Evolutionary conservation across 805 yeast species (phyloP).

Genomic region (Candida lessepsii): DNA sequence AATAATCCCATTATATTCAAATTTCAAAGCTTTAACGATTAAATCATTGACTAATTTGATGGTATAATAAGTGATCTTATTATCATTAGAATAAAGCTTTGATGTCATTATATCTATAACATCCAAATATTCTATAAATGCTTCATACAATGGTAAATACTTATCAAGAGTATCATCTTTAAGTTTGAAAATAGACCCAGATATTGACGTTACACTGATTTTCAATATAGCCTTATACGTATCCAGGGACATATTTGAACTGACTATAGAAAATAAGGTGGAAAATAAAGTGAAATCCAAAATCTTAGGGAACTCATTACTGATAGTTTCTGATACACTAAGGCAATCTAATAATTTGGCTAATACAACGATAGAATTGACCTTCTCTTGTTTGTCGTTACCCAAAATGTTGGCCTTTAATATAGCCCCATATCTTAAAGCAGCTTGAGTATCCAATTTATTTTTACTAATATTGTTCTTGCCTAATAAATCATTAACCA

Average conservation of each 20-base stretch:
- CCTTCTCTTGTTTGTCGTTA: conserved; percentile 48
- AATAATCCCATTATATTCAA: conserved; percentile 42
- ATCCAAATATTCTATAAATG: conserved; percentile 38
- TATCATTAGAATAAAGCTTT: conserved; percentile 43
- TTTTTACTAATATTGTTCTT: conserved; percentile 29
- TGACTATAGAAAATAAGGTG: conserved; percentile 41
- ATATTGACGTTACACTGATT: conserved; percentile 40
- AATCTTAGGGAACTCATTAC: conserved; percentile 24
- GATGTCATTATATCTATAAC: conserved; percentile 43
- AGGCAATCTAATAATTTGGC: conserved; percentile 49
- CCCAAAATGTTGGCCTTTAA: conserved; percentile 45
- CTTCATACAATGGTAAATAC: conserved; percentile 36
- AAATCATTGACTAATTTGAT: conserved; percentile 47
- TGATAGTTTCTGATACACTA: conserved; percentile 18
- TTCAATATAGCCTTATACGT: conserved; percentile 47
- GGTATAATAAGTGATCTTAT: conserved; percentile 42
- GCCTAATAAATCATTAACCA: conserved; percentile 41
- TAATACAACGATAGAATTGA: conserved; percentile 52
- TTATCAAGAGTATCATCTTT: conserved; percentile 34
- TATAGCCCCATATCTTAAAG: conserved; percentile 33
- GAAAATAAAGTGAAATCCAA: conserved; percentile 43
- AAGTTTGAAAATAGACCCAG: conserved; percentile 43
- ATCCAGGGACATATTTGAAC: conserved; percentile 42
- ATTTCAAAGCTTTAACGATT: conserved; percentile 41
- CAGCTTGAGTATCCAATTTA: conserved; percentile 32